Conservation (phyloP, 805 yeast species). For the Saccharomycopsis fermentans region DNA sequence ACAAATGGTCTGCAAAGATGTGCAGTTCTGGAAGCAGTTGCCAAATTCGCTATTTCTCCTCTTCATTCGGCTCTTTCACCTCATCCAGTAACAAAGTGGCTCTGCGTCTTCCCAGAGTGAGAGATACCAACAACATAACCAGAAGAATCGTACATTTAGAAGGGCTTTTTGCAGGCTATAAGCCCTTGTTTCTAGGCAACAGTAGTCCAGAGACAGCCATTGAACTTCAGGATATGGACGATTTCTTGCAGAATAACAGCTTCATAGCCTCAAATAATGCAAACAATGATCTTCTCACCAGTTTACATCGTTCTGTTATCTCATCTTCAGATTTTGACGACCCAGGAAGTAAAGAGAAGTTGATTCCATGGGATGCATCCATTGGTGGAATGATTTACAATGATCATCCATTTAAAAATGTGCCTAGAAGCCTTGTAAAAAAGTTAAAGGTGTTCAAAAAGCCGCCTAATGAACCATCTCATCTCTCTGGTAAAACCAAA, state of each 20-base stretch:
- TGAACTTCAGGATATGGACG: conserved; percentile 1
- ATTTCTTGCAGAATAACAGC: conserved; percentile 11
- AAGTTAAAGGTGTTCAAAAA: conserved; percentile 29
- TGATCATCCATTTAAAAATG: conserved; percentile 26
- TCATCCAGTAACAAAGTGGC: neutral
- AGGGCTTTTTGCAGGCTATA: conserved; percentile 37
- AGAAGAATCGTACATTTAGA: conserved; percentile 20
- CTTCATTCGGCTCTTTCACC: too few species aligned
- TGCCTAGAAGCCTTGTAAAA: conserved; percentile 30
- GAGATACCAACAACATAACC: conserved; percentile 11
- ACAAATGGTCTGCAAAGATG: neutral
- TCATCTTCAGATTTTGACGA: conserved; percentile 6
- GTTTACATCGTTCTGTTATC: conserved; percentile 2
- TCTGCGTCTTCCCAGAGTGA: conserved; percentile 10
- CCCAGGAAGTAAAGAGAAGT: conserved; percentile 21
- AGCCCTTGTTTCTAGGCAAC: conserved; percentile 33
- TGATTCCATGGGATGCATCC: conserved; percentile 32
- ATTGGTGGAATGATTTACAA: conserved; percentile 28
- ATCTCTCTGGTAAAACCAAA: neutral
- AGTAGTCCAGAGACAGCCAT: neutral
- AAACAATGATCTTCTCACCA: conserved; percentile 5
- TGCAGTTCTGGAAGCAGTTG: neutral
- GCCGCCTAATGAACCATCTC: conserved; percentile 25
- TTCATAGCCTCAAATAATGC: conserved; percentile 2
- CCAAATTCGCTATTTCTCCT: neutral